Evolutionary conservation across 768 basidiomycete species (phyloP), one percentile per base, ranked within the genome.

Genomic region (Hydnum rufescens): DNA sequence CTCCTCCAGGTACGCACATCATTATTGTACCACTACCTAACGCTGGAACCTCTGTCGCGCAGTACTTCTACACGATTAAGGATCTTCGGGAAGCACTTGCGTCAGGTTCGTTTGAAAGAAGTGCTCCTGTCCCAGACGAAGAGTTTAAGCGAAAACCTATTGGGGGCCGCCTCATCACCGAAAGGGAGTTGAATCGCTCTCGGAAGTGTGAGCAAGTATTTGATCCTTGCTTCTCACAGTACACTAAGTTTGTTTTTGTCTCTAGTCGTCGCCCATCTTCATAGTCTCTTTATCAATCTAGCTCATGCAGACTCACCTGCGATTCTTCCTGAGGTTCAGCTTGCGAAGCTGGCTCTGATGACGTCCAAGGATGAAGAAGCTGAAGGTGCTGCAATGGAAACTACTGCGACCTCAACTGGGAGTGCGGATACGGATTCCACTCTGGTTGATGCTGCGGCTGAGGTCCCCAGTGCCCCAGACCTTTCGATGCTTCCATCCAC

Each of bases 31-130:
- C 2, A 19, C n/a, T 42, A 44, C 25, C 8, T 31, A 1, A 23
- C 29, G 19, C 3, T 0, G 18, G 8, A 23, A 2, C 6, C 32
- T 32, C 43, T 16, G 19, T 6, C 55, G 31, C 4, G n/a, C 62
- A 93, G 82, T 95, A 93, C 63, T 92, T 95, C 63, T 93, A 89
- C 63, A 93, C 89, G n/a, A 88, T 95, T 64, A 82, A 76, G 61
- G 85, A 90, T 32, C 74, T 95, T 26, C 74, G 90, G 30, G 78
- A 80, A 19, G 78, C 82, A 4, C 54, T 67, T 67, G 29, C 75
- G 72, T 19, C 70, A 79, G 68, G 72, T 28, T 19, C 39, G 29
- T 47, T 71, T 25, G 71, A 74, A 53, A 61, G 71, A 34, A 74
- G 73, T 47, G 53, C 71, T 53, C 80, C 79, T 58, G 59, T 70